phyloP scores from a whole-genome alignment of 2,329 filamentous ascomycete species.

The Leptographium lundbergii region DNA sequence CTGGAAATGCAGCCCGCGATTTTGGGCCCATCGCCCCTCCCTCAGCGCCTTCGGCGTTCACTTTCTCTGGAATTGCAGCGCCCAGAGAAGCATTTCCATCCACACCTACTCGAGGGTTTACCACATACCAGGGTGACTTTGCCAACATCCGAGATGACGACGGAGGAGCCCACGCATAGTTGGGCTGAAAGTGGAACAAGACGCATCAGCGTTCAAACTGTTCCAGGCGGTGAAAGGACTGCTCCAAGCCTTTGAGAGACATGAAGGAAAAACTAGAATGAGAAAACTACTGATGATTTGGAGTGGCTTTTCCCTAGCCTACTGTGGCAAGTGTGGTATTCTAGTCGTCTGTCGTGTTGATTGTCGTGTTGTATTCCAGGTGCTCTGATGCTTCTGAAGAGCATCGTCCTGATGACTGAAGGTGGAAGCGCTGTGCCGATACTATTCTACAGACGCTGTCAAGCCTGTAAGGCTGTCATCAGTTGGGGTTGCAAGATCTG shows the following conservation, averaged over 20 bases:
- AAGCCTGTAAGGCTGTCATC: no score
- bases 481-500: no score
- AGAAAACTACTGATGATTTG: not conserved
- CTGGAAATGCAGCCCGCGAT: not conserved
- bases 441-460: no score
- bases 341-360: not conserved
- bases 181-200: not conserved
- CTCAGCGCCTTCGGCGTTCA: not conserved
- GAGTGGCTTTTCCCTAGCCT: not conserved
- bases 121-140: not conserved
- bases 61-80: not conserved
- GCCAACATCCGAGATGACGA: not conserved
- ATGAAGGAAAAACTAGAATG: not conserved
- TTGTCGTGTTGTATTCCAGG: not conserved
- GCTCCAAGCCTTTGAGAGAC: not conserved
- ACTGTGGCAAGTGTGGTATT: not conserved
- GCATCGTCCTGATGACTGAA: not conserved
- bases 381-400: not conserved
- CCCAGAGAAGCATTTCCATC: not conserved
- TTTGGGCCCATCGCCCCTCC: slow-evolving; percentile 3
- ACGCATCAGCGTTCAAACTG: no score
- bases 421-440: not conserved
- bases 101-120: not conserved
- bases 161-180: not conserved
- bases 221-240: no score